Percentiles rank a stretch among this genome's conserved stretches.
phyloP scores from a whole-genome alignment of 352 stramenopile species.

The Pythium apleroticum region DNA sequence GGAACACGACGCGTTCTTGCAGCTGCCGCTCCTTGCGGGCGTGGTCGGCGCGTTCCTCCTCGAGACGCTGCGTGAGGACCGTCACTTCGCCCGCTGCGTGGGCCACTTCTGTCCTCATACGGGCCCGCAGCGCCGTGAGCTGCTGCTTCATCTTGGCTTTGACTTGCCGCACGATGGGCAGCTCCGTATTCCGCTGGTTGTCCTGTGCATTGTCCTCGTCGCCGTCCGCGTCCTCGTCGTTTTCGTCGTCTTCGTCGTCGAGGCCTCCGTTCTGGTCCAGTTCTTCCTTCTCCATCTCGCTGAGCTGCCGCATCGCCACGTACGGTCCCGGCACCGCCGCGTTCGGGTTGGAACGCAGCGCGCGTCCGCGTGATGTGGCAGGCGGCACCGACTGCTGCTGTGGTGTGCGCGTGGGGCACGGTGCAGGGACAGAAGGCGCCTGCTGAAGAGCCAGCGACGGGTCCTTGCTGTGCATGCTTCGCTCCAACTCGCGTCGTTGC shows the following conservation, averaged over 20 bases:
- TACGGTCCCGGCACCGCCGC: conserved; percentile 21
- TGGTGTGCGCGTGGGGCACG: conserved; percentile 6
- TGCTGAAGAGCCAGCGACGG: conserved; percentile 16
- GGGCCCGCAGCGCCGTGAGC: conserved; percentile 46
- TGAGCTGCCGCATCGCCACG: conserved; percentile 26
- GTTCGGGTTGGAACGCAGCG: conserved; percentile 15
- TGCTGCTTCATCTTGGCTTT: conserved; percentile 39
- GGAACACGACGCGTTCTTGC: conserved; percentile 45
- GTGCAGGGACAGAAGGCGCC: not conserved
- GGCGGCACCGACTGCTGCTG: conserved; percentile 12
- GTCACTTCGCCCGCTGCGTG: conserved; percentile 49
- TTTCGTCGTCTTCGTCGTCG: conserved; percentile 16
- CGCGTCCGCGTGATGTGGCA: conserved; percentile 2
- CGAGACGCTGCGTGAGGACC: conserved; percentile 43
- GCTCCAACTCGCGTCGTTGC: conserved; percentile 39
- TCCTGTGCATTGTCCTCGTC: conserved; percentile 16
- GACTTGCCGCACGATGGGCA: conserved; percentile 21
- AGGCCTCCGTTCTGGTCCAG: conserved; percentile 9
- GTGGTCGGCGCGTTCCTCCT: conserved; percentile 34
- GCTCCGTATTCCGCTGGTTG: conserved; percentile 1
- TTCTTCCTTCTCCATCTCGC: conserved; percentile 18
- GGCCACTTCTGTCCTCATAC: conserved; percentile 54
- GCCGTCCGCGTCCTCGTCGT: not conserved
- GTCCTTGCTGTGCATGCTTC: conserved; percentile 27
- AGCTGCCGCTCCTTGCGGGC: conserved; percentile 52